Base-by-base conservation (phyloP, 148 eudicot genomes). In the Rhododendron ovatum region DNA sequence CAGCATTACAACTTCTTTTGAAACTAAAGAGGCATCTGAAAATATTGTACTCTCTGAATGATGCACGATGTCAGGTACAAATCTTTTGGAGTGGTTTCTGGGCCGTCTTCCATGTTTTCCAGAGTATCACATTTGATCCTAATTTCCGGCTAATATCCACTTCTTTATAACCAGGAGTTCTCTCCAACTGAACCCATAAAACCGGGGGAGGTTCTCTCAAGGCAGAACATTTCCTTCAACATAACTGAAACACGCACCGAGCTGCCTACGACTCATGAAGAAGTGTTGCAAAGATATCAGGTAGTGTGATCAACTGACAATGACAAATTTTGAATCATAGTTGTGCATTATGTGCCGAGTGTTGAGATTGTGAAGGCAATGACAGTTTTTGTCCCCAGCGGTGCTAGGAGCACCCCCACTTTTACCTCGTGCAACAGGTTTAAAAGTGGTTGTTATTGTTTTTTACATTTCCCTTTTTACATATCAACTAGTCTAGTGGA, bases 21-120 rank as follows among this genome's bases (percentile, higher is more conserved):
- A 95, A 91, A 89, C 91, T 97, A 37, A 97, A 97, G 88, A 94
- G 99, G 91, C 98, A 97, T 90, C 91, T 97, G 81, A 97, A 97
- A 89, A 90, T 97, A 84, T 91, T 95, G 59, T 97, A 91, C 88
- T 81, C 92, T 86, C 90, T 97, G 86, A 92, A 97, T 92, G 98
- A 97, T 86, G 93, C 91, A 75, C 92, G 98, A 85, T 97, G 99
- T 86, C 98, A 97, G 94, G 99, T 95, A 87, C 82, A 88, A 45
- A 63, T 80, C 57, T 59, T 67, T 26, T 78, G 26, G n/a, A 9
- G 53, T 43, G 83, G 43, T 81, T 28, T 39, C 65, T 28, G 20
- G 20, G 14, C 39, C 8, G 13, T 14, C 39, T 26, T 80, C 2
- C 61, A 15, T 77, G 26, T 47, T 50, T 57, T 12, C 30, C 39